Base-by-base conservation (phyloP, 768 basidiomycete genomes). In the Thelephora aurantiotincta region DNA sequence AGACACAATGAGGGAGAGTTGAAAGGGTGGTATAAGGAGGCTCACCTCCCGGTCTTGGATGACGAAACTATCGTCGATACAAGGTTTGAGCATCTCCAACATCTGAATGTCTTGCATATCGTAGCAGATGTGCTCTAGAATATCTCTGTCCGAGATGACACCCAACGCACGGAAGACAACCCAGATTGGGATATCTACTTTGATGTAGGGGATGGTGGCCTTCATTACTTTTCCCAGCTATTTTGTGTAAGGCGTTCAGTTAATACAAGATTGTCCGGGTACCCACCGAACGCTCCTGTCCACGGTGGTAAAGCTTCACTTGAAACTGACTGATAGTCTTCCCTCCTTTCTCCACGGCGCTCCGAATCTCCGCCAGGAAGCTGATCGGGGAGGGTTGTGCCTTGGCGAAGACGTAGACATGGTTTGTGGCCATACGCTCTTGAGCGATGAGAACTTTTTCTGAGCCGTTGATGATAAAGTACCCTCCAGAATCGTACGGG, bases 381-480 rank as follows among this genome's bases (percentile, higher is more conserved):
- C 81, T 90, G 56, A 96, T 87, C 1, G 93, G 92, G 14, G 91
- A 93, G 3, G 94, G 93, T 55, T 94, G 90, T 0, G 89, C 89
- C 66, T 98, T 99, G 45, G 93, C 91, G 58, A 99, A 99, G 46
- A 97, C 92, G 65, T 98, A 99, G 54, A 99, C 96, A 59, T 96
- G 93, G 67, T 99, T 99, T 19, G 91, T 93, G 9, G 96, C 94
- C 93, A 98, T 98, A 46, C 96, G 81, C 63, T 99, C 96, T 64
- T 99, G 96, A 1, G 96, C 96, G 63, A 99, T 99, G 51, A 99
- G 72, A n/a, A 99, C 96, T 65, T 99, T 99, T 63, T 99, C 96
- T 2, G 96, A 98, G 11, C 96, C 96, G 56, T 97, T 98, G 68
- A 99, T 97, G 60, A 99, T 90, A 63, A 99, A 99, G 63, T 99